Evolutionary conservation across 371 early-diverging fungal species (phyloP), one percentile per base, ranked within the genome.

Genomic region (Fennellomyces sp.): DNA sequence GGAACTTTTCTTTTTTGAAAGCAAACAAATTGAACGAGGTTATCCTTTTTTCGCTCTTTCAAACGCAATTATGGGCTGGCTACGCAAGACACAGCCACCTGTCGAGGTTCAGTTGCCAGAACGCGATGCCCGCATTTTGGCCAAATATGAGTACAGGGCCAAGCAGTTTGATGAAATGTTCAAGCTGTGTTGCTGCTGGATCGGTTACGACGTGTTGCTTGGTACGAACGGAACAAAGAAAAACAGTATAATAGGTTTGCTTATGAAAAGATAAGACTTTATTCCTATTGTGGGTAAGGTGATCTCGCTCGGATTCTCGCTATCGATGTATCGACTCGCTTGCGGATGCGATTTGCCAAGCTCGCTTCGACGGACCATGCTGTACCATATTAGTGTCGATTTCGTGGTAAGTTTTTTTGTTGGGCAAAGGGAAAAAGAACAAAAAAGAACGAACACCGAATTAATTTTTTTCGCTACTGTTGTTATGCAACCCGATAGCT

Each of bases 121-220:
- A 58, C 55, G 70, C 56, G 80, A 80, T 56, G 64, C 63, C 10
- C 42, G 31, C 6, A 67, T 80, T 13, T 50, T 80, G 2, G 71
- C 68, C 6, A 70, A 63, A 57, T 80, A 80, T 53, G 75, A 70
- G 17, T 61, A 67, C 23, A 55, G 69, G 38, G 67, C 75, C 54
- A 72, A 74, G 48, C 58, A 45, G 27, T 80, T 70, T 65, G 80
- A 80, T 45, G 72, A 70, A 31, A 68, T 76, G 70, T 52, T 76
- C 48, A 76, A 76, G 55, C 31, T 76, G 12, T 80, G 80, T 50
- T 80, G 80, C 33, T 80, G 80, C 29, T 80, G 80, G 80, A 65
- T 80, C 12, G 80, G 80, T 17, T 80, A 70, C 42, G 80, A 76
- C 48, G 57, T 76, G 5, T 28, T 80, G 39, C 60, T 76, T 29